Percentiles rank a stretch among this genome's conserved stretches.
phyloP scores from a whole-genome alignment of 2,329 filamentous ascomycete genomes.

The Fusarium subtropicale region DNA sequence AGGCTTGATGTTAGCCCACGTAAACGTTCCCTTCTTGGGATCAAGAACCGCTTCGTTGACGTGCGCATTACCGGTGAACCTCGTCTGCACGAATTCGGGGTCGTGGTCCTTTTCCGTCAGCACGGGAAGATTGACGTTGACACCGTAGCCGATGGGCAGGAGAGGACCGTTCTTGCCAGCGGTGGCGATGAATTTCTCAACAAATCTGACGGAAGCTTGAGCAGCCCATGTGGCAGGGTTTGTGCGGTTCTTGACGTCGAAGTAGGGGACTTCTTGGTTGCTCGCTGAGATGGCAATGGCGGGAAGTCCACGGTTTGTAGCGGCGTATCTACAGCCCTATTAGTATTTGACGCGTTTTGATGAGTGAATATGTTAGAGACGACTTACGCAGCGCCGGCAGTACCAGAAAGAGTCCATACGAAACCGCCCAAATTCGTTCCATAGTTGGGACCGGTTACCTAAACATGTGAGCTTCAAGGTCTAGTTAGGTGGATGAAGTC shows the following conservation, averaged over 20 bases:
- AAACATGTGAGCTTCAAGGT: neutral
- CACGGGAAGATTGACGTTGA: conserved; percentile 62
- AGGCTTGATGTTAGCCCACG: conserved; percentile 54
- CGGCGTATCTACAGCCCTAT: conserved; percentile 55
- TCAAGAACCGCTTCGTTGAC: conserved; percentile 60
- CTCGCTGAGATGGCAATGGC: conserved; percentile 62
- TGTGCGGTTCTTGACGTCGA: conserved; percentile 52
- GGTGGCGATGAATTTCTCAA: conserved; percentile 58
- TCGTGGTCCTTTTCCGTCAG: conserved; percentile 55
- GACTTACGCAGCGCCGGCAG: conserved; percentile 57
- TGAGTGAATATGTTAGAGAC: too few species aligned
- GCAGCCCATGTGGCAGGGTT: conserved; percentile 59
- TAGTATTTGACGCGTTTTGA: neutral
- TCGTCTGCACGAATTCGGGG: conserved; percentile 59
- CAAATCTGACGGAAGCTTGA: conserved; percentile 57
- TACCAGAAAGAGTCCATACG: conserved; percentile 64
- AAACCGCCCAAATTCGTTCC: conserved; percentile 66
- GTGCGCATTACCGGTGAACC: conserved; percentile 62
- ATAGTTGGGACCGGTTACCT: conserved; percentile 65
- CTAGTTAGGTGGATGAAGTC: fast-evolving
- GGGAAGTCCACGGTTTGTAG: conserved; percentile 61
- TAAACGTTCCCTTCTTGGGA: conserved; percentile 57
- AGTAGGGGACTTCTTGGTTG: conserved; percentile 58
- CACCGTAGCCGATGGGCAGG: conserved; percentile 63
- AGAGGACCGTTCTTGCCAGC: conserved; percentile 48